Percentiles rank a stretch among this genome's conserved stretches.
phyloP scores from a whole-genome alignment of 2,329 filamentous ascomycete genomes.

The Penicillium sp. region DNA sequence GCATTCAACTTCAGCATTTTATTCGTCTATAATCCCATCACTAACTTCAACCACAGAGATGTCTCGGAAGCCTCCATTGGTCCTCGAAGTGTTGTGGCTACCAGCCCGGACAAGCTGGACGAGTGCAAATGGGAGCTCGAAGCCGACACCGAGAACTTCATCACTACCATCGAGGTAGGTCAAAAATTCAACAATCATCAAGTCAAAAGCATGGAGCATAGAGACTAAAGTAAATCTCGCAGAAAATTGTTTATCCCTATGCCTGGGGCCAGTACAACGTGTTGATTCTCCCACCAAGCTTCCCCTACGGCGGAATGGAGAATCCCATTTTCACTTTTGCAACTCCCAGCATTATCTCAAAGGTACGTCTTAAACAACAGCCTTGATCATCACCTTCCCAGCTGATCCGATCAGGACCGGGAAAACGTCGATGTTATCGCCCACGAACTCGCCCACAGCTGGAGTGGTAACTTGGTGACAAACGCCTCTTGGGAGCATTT shows the following conservation, averaged over 20 bases:
- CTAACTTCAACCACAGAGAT: constrained; percentile 60
- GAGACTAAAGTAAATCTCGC: too few relatives aligned
- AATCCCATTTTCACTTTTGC: constrained; percentile 95
- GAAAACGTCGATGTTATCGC: constrained; percentile 97
- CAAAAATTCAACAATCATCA: constrained; percentile 34
- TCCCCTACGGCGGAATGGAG: constrained; percentile 83
- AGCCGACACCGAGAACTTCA: constrained; percentile 86
- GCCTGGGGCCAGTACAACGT: constrained; percentile 96
- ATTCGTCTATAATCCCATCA: background rate
- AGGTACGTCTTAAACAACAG: constrained; percentile 47
- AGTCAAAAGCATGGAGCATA: background rate
- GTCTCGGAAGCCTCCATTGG: constrained; percentile 85
- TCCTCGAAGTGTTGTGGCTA: constrained; percentile 80
- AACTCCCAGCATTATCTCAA: constrained; percentile 90
- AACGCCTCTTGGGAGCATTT: constrained; percentile 59
- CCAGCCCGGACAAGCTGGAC: constrained; percentile 82
- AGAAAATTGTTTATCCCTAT: constrained; percentile 78
- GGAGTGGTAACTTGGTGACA: constrained; percentile 78
- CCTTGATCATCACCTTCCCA: too few relatives aligned
- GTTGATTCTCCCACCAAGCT: constrained; percentile 84
- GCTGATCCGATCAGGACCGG: constrained; percentile 57
- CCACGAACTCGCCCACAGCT: constrained; percentile 76
- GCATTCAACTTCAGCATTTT: background rate
- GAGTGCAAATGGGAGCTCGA: constrained; percentile 91
- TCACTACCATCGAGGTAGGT: constrained; percentile 77